Evolutionary conservation across 2,329 filamentous ascomycete species (phyloP).

Genomic region (Fusarium domesticum): DNA sequence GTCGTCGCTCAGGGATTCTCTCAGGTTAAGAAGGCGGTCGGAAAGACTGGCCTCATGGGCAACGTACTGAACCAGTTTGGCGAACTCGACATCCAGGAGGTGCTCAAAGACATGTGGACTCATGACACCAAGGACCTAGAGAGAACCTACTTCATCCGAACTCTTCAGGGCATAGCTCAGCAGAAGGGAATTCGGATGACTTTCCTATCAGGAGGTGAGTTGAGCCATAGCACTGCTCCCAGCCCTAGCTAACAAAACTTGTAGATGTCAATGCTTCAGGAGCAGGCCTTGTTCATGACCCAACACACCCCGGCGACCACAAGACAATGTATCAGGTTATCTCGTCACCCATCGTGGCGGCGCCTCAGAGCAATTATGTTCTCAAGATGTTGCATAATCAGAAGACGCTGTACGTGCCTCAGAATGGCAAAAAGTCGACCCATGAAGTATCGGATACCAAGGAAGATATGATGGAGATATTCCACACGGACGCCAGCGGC

Average conservation of each 20-base stretch:
- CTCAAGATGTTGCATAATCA: slow-evolving; percentile 95
- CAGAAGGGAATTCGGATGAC: slow-evolving; percentile 97
- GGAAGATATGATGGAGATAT: slow-evolving; percentile 99
- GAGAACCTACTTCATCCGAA: slow-evolving; percentile 92
- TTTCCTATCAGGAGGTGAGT: slow-evolving; percentile 81
- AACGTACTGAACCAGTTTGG: slow-evolving; percentile 94
- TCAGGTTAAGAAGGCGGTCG: slow-evolving; percentile 93
- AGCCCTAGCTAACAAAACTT: slow-evolving; percentile 20
- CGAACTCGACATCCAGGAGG: slow-evolving; percentile 90
- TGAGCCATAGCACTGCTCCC: not conserved
- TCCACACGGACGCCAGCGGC: slow-evolving; percentile 90
- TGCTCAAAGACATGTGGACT: slow-evolving; percentile 95
- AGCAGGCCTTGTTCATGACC: slow-evolving; percentile 91
- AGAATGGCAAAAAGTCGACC: slow-evolving; percentile 75
- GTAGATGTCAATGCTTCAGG: slow-evolving; percentile 83
- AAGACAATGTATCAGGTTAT: slow-evolving; percentile 99
- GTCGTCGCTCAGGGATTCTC: slow-evolving; percentile 91
- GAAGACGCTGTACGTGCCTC: slow-evolving; percentile 85
- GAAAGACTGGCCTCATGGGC: slow-evolving; percentile 93
- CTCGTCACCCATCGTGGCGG: slow-evolving; percentile 86
- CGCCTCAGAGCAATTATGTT: slow-evolving; percentile 79
- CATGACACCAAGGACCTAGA: slow-evolving; percentile 98
- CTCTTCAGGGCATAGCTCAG: slow-evolving; percentile 89
- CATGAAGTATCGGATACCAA: slow-evolving; percentile 85
- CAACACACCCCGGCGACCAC: slow-evolving; percentile 84